Evolutionary conservation across 805 yeast species (phyloP).

Genomic region (Grigorovia jiainica): DNA sequence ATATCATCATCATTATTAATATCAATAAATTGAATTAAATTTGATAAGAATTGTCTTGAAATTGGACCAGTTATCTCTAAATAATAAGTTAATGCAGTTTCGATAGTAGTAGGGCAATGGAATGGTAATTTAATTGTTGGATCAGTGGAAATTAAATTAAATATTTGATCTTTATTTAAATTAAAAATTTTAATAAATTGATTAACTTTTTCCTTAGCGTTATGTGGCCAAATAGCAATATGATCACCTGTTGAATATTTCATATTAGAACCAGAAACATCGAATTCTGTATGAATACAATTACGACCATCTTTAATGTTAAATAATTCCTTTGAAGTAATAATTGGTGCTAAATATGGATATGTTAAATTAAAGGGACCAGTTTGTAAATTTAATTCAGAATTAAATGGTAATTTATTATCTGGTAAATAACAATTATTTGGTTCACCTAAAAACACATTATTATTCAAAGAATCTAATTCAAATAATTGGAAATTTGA

Average conservation of each 20-base stretch:
- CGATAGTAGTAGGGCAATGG: constrained; percentile 78
- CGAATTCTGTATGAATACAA: constrained; percentile 88
- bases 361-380: constrained; percentile 82
- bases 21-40: constrained; percentile 82
- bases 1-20: constrained; percentile 26
- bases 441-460: constrained; percentile 79
- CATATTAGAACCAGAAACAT: constrained; percentile 62
- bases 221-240: constrained; percentile 89
- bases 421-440: constrained; percentile 42
- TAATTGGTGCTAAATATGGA: constrained; percentile 73
- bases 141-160: constrained; percentile 61
- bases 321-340: constrained; percentile 62
- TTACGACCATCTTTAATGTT: constrained; percentile 44
- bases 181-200: constrained; percentile 56
- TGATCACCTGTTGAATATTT: constrained; percentile 94
- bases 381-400: constrained; percentile 31
- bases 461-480: constrained; percentile 29
- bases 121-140: constrained; percentile 54
- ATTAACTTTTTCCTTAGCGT: constrained; percentile 64
- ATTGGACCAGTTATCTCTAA: constrained; percentile 88
- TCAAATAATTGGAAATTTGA: constrained; percentile 46
- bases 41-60: constrained; percentile 74
- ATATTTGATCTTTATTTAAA: constrained; percentile 41
- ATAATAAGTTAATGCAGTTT: constrained; percentile 74
- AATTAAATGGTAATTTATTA: constrained; percentile 27